phyloP scores from a whole-genome alignment of 371 early-diverging fungal species.

The Pancytospora philotis region DNA sequence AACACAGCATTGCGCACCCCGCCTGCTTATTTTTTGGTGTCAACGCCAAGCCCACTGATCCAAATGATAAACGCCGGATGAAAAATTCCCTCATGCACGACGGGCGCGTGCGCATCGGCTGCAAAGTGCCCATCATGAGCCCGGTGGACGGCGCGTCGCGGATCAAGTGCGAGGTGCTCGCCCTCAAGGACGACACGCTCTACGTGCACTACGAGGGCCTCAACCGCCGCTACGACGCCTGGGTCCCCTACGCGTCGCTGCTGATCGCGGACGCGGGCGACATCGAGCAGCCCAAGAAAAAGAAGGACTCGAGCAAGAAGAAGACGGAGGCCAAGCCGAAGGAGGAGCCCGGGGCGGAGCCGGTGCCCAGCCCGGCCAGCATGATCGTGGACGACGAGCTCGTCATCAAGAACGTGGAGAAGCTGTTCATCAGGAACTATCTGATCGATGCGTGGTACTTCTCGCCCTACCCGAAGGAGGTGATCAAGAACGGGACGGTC shows the following conservation, averaged over 20 bases:
- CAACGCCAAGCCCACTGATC: too few species aligned
- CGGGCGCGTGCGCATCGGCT: conserved; percentile 5
- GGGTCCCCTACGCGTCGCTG: conserved; percentile 70
- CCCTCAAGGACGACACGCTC: conserved; percentile 66
- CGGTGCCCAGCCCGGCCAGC: not conserved
- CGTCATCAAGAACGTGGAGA: conserved; percentile 62
- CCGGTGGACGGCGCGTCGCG: conserved; percentile 60
- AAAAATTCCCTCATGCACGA: conserved; percentile 3
- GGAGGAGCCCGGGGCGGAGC: conserved; percentile 24
- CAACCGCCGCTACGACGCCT: conserved; percentile 95
- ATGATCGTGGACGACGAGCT: conserved; percentile 48
- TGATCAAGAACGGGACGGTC: conserved; percentile 67
- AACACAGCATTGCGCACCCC: too few species aligned
- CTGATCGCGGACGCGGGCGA: conserved; percentile 64
- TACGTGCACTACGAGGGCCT: conserved; percentile 93
- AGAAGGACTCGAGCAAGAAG: conserved; percentile 53
- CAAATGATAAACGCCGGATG: not conserved
- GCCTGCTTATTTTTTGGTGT: too few species aligned
- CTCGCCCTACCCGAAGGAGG: conserved; percentile 92
- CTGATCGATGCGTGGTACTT: conserved; percentile 85
- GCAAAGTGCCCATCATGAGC: conserved; percentile 20
- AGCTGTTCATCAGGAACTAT: conserved; percentile 69
- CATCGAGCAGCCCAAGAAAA: conserved; percentile 61
- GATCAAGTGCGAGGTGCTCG: conserved; percentile 74
- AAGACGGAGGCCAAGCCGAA: conserved; percentile 6